Conservation (phyloP, 208 protist genomes). For the Leishmania guyanensis region DNA sequence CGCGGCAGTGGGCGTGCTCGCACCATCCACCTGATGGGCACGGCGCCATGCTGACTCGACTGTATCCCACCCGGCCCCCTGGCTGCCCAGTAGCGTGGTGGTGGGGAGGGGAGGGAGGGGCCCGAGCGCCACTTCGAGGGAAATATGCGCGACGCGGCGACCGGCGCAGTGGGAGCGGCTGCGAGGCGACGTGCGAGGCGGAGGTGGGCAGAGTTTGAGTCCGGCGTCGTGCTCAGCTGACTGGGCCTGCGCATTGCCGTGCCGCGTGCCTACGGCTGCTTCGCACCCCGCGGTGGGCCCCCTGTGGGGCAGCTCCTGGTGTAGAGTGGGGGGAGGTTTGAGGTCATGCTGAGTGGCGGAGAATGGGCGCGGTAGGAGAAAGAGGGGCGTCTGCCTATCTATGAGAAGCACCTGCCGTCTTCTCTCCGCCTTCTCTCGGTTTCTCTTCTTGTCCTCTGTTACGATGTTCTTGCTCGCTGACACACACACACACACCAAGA, state of each 20-base stretch:
- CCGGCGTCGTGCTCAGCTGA: neutral
- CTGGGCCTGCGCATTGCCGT: neutral
- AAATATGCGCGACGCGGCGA: neutral
- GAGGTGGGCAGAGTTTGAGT: neutral
- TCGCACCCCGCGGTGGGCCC: neutral
- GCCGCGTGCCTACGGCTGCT: neutral
- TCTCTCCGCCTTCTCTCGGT: neutral
- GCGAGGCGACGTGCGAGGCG: neutral
- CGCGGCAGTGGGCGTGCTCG: too few relatives aligned
- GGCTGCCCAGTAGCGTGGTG: neutral
- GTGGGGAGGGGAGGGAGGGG: neutral
- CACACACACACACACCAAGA: neutral
- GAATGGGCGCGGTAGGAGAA: neutral
- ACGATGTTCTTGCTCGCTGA: neutral
- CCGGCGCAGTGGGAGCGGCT: neutral
- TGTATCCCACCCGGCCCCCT: neutral
- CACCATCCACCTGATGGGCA: neutral
- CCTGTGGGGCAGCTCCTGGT: neutral
- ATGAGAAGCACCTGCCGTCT: neutral
- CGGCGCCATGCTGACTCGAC: neutral
- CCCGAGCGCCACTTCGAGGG: neutral
- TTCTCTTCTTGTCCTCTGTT: neutral
- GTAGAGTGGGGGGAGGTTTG: neutral
- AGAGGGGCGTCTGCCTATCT: neutral
- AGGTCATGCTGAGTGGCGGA: neutral